Percentiles rank a stretch among this genome's conserved stretches.
Conservation (phyloP, 148 eudicot genomes). For the Beta vulgaris region DNA sequence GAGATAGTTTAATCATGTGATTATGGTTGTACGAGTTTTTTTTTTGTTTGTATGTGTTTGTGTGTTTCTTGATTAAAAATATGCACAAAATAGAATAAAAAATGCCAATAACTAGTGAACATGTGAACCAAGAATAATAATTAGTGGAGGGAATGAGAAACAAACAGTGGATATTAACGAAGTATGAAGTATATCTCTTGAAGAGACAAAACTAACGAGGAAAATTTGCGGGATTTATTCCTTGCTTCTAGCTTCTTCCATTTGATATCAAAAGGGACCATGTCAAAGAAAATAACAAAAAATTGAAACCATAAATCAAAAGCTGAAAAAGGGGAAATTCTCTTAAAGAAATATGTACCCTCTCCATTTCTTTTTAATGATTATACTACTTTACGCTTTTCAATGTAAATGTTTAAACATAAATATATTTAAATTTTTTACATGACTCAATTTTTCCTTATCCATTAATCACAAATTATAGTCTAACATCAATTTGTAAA, state of each 20-base stretch:
- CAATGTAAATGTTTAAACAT: no score
- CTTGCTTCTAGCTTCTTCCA: slow-evolving; percentile 14
- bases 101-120: not conserved
- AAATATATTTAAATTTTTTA: no score
- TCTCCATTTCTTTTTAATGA: not conserved
- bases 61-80: no score
- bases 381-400: no score
- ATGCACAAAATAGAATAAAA: no score
- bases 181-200: not conserved
- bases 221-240: not conserved
- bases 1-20: slow-evolving; percentile 18
- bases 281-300: not conserved
- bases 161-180: not conserved
- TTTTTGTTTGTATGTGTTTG: not conserved
- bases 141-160: not conserved
- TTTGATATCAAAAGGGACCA: not conserved
- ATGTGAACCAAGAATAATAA: not conserved
- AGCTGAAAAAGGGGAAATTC: not conserved
- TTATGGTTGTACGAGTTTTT: not conserved
- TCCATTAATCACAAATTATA: no score
- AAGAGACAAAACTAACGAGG: not conserved
- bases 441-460: no score
- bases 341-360: no score
- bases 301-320: not conserved
- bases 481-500: no score